Conservation (phyloP, 257 asterid species). For the Nicotiana knightiana region DNA sequence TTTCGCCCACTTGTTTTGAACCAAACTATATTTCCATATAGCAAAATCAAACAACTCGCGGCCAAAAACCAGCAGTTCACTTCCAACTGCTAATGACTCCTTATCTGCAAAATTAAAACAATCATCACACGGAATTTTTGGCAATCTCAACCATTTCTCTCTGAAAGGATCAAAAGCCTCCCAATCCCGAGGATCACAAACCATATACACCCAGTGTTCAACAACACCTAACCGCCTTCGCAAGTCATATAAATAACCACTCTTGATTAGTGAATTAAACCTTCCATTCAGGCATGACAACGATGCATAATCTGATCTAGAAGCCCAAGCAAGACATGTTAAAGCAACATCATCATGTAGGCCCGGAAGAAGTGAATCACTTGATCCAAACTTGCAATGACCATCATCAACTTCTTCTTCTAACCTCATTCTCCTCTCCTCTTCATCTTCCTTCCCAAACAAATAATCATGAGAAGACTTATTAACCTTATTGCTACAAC, state of each 20-base stretch:
- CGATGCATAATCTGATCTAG: slow-evolving; percentile 35
- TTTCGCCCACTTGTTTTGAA: slow-evolving; percentile 47
- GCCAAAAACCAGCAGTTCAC: slow-evolving; percentile 74
- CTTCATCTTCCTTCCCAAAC: neutral
- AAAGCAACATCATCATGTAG: slow-evolving; percentile 7
- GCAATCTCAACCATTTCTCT: slow-evolving; percentile 70
- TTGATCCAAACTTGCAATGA: neutral
- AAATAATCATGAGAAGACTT: neutral
- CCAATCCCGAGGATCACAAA: slow-evolving; percentile 92
- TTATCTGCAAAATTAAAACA: slow-evolving; percentile 78
- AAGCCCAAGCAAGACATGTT: slow-evolving; percentile 1
- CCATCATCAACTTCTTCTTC: slow-evolving; percentile 3
- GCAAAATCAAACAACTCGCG: slow-evolving; percentile 76
- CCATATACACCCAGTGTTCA: slow-evolving; percentile 91
- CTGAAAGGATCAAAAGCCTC: slow-evolving; percentile 79
- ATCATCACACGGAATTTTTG: slow-evolving; percentile 79
- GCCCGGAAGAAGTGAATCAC: slow-evolving; percentile 11
- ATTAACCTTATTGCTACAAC: neutral
- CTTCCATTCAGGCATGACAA: slow-evolving; percentile 51
- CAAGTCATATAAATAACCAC: slow-evolving; percentile 65
- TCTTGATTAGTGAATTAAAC: slow-evolving; percentile 45
- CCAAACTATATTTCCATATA: slow-evolving; percentile 72
- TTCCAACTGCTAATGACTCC: slow-evolving; percentile 79
- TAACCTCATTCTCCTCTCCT: neutral
- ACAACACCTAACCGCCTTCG: slow-evolving; percentile 55